A percentile compares a stretch with the other conserved stretches of the same genome.
Conservation (phyloP, 2,329 filamentous ascomycete species). For the Pseudogymnoascus pannorum region DNA sequence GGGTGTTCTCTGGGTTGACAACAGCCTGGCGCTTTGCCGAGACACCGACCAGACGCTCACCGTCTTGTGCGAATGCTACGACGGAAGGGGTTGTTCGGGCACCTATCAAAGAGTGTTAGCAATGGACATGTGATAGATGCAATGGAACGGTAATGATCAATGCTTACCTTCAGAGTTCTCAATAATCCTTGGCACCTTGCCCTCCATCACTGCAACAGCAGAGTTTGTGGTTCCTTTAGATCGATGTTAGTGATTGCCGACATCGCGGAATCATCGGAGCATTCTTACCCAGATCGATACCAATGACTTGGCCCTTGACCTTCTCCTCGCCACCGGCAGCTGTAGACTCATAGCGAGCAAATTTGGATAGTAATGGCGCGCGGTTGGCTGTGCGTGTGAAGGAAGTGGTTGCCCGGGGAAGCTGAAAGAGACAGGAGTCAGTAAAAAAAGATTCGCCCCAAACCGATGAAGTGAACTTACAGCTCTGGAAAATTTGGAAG, state of each 20-base stretch:
- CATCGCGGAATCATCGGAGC: conserved; percentile 1
- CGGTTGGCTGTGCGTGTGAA: conserved; percentile 62
- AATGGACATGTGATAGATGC: not conserved
- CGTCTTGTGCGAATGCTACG: conserved; percentile 90
- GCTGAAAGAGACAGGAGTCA: conserved; percentile 38
- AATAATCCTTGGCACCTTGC: conserved; percentile 90
- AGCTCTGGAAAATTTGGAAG: conserved; percentile 65
- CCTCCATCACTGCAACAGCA: conserved; percentile 95
- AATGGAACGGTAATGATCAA: conserved; percentile 16
- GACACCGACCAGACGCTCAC: conserved; percentile 93
- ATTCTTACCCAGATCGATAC: conserved; percentile 85
- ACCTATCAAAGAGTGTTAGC: conserved; percentile 42
- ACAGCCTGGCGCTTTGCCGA: conserved; percentile 97
- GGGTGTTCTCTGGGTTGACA: conserved; percentile 96
- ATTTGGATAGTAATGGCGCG: conserved; percentile 64
- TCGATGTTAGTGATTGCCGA: conserved; percentile 9
- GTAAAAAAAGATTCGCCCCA: conserved; percentile 5
- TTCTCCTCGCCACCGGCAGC: conserved; percentile 52
- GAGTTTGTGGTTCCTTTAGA: conserved; percentile 81
- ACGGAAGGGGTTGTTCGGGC: conserved; percentile 88
- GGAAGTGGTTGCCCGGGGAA: conserved; percentile 68
- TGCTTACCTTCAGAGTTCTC: conserved; percentile 86
- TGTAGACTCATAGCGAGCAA: conserved; percentile 72
- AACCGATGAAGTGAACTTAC: conserved; percentile 44
- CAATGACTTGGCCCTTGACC: conserved; percentile 92